phyloP scores from a whole-genome alignment of 306 rosid genomes.

The Luffa acutangula region DNA sequence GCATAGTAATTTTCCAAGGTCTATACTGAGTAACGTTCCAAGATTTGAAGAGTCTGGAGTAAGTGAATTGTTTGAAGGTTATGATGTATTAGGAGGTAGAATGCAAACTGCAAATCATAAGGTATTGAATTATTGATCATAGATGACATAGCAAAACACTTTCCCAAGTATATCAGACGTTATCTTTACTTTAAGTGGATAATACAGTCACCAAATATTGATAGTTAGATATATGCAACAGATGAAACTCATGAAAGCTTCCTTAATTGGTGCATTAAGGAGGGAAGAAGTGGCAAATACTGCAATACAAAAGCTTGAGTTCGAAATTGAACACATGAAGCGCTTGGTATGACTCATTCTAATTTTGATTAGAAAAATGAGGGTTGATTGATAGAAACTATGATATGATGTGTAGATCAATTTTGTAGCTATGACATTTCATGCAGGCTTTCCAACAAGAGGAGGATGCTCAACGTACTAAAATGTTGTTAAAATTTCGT shows the following conservation, averaged over 20 bases:
- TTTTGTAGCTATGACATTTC: constrained; percentile 18
- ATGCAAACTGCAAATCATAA: constrained; percentile 18
- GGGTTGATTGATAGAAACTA: not conserved
- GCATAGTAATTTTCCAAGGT: constrained; percentile 21
- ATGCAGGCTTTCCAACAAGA: constrained; percentile 58
- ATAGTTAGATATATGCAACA: constrained; percentile 32
- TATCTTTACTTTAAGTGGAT: constrained; percentile 8
- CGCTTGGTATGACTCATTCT: constrained; percentile 35
- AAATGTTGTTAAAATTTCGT: constrained; percentile 38
- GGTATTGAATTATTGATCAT: constrained; percentile 13
- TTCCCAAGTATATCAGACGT: constrained; percentile 1
- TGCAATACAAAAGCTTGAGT: constrained; percentile 43
- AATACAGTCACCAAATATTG: not conserved
- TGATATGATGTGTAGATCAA: constrained; percentile 17
- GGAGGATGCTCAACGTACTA: constrained; percentile 44
- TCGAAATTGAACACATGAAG: constrained; percentile 44
- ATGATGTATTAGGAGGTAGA: constrained; percentile 21
- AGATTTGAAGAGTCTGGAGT: constrained; percentile 35
- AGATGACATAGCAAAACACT: constrained; percentile 24
- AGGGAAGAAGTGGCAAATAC: constrained; percentile 68
- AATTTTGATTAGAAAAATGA: constrained; percentile 13
- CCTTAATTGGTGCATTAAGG: constrained; percentile 59
- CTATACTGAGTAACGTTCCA: constrained; percentile 36
- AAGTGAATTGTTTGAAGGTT: constrained; percentile 32
- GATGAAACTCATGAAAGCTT: constrained; percentile 48